These are phyloP conservation scores for Botrytis squamosa DNA, from an alignment of 2,329 filamentous ascomycete species.

Conservation along the genomic window DNA sequence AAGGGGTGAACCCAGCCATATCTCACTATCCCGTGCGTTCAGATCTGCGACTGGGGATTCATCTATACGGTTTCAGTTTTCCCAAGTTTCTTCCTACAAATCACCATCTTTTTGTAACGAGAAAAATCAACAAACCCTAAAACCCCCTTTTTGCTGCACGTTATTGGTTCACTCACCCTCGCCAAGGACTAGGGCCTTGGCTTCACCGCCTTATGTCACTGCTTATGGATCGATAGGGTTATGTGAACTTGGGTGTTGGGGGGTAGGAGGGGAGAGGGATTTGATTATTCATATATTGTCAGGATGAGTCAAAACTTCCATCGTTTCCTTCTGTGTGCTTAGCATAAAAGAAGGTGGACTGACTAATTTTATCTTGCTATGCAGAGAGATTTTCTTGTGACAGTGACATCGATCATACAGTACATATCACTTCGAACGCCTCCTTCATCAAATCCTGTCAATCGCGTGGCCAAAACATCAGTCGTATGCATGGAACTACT, in stretches of 20 bases:
- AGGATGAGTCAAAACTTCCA: neutral
- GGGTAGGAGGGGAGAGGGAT: neutral
- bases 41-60: slow-evolving; percentile 4
- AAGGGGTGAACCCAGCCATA: neutral
- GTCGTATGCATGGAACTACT: neutral
- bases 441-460: slow-evolving; percentile 6
- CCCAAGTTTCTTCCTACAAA: neutral
- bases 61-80: neutral
- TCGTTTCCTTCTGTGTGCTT: neutral
- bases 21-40: neutral
- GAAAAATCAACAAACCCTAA: neutral
- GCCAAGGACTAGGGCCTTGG: neutral
- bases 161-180: neutral
- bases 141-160: neutral
- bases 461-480: slow-evolving; percentile 9
- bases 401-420: neutral
- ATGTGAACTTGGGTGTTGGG: neutral
- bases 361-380: slow-evolving; percentile 3
- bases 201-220: slow-evolving; percentile 10
- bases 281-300: neutral
- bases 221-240: neutral
- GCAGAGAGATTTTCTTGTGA: slow-evolving; percentile 1
- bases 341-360: neutral
- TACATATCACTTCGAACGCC: neutral
- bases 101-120: neutral